A percentile compares a stretch with the other conserved stretches of the same genome.
Conservation (phyloP, 208 protist species). For the Tetramitus jugosus region DNA sequence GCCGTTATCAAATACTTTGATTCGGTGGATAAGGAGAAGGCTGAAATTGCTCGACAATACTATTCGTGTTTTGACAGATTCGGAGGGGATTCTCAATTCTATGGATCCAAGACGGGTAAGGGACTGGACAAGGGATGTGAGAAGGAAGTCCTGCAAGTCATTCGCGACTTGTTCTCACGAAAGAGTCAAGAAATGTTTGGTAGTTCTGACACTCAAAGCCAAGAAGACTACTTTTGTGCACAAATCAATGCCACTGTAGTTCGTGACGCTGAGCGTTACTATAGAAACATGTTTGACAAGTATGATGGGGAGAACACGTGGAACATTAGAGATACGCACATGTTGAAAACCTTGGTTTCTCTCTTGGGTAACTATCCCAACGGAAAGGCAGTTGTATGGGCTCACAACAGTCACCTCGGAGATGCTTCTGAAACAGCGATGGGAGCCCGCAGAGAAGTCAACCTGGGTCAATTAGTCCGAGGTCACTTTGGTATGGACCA, state of each 20-base stretch:
- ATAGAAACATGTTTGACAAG: background rate
- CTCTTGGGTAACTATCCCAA: background rate
- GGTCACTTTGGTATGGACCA: conserved; percentile 24
- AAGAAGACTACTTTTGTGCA: background rate
- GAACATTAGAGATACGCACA: conserved; percentile 21
- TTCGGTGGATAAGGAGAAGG: background rate
- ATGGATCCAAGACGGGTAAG: background rate
- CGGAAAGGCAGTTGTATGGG: conserved; percentile 26
- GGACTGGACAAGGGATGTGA: background rate
- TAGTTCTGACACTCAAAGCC: no score
- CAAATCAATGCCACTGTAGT: background rate
- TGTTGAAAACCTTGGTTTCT: background rate
- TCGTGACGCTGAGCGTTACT: background rate
- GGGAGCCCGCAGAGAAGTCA: background rate
- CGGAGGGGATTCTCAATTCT: background rate
- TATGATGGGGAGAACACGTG: background rate
- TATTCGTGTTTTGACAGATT: background rate
- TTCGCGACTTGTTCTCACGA: background rate
- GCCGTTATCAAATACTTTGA: conserved; percentile 34
- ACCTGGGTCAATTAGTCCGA: conserved; percentile 5
- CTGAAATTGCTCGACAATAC: background rate
- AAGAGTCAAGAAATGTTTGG: background rate
- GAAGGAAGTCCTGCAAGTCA: background rate
- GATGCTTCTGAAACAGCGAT: conserved; percentile 24
- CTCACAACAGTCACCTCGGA: conserved; percentile 36